These are phyloP conservation scores for Penicillium crustosum DNA, from an alignment of 2,329 filamentous ascomycete genomes.

Conservation along the genomic window DNA sequence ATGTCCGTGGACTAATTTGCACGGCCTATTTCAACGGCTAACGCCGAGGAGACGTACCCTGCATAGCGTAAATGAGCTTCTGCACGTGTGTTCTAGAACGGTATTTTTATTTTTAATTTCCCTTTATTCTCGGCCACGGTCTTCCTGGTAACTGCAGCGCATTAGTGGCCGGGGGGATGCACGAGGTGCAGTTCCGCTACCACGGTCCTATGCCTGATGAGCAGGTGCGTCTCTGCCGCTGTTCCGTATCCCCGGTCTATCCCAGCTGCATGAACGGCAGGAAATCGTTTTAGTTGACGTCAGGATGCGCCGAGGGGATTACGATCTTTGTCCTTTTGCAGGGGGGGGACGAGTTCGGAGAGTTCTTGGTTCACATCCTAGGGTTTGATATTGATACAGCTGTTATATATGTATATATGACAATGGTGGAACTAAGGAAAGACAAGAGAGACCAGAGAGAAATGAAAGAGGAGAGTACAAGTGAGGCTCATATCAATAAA, in stretches of 20 bases:
- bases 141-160: constrained; percentile 21
- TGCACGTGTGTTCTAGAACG: constrained; percentile 25
- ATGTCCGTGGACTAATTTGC: background rate
- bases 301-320: constrained; percentile 14
- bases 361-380: background rate
- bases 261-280: constrained; percentile 23
- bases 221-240: constrained; percentile 9
- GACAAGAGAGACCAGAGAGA: background rate
- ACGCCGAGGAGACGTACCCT: constrained; percentile 10
- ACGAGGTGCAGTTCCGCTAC: constrained; percentile 29
- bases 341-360: no score
- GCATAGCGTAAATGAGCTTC: constrained; percentile 9
- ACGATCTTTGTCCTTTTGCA: constrained; percentile 9
- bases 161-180: constrained; percentile 40
- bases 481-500: background rate
- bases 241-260: constrained; percentile 11
- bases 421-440: no score
- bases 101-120: background rate
- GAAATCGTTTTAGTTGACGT: constrained; percentile 18
- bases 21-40: constrained; percentile 13
- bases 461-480: background rate
- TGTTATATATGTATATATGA: background rate
- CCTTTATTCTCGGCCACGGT: background rate
- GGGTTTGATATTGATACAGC: background rate
- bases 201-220: constrained; percentile 13